Percentiles rank a stretch among this genome's conserved stretches.
phyloP scores from a whole-genome alignment of 257 asterid species.

The Solanum bulbocastanum region DNA sequence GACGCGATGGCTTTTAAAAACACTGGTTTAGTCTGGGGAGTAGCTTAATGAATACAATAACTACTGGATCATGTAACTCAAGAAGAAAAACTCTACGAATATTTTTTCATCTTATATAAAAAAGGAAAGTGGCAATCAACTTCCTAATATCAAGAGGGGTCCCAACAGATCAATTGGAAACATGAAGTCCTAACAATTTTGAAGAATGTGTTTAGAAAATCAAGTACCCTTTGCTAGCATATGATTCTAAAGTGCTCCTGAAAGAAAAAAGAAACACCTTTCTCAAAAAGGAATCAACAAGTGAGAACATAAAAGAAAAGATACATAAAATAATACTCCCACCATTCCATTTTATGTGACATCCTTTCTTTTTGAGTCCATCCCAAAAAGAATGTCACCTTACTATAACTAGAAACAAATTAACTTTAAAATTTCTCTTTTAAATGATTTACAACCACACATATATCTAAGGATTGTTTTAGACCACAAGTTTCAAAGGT shows the following conservation, averaged over 20 bases:
- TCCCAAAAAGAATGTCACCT: background rate
- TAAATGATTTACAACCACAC: background rate
- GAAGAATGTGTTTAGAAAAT: background rate
- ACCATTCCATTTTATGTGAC: background rate
- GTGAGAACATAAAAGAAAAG: background rate
- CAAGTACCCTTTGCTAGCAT: background rate
- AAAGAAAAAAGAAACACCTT: background rate
- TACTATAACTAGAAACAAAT: background rate
- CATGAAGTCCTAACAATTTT: background rate
- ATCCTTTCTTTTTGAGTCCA: background rate
- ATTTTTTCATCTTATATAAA: background rate
- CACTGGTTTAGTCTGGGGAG: background rate
- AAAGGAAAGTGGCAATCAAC: background rate
- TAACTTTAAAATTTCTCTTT: background rate
- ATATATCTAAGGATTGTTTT: background rate
- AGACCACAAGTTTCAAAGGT: background rate
- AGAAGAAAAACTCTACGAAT: background rate
- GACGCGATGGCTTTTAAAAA: background rate
- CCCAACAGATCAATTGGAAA: background rate
- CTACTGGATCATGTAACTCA: background rate
- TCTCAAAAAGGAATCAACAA: background rate
- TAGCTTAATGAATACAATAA: background rate
- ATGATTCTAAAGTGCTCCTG: background rate
- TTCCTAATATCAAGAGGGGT: background rate
- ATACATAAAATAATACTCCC: background rate